Conservation (phyloP, 2,329 filamentous ascomycete genomes). For the Leptographium galeiforme region DNA sequence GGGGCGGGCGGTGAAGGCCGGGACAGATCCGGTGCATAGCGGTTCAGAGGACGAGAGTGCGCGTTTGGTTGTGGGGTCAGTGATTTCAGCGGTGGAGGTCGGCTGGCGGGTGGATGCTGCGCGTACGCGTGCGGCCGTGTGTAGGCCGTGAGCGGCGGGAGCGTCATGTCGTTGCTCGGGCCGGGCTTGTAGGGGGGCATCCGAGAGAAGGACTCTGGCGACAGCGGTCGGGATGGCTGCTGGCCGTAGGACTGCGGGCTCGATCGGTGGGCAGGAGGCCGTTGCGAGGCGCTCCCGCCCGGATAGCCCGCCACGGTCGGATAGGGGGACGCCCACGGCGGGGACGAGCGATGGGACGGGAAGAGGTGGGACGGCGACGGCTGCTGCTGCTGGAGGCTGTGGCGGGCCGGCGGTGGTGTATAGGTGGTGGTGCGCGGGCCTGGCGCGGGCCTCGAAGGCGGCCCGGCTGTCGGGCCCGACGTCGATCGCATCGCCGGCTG, state of each 20-base stretch:
- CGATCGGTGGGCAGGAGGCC: not conserved
- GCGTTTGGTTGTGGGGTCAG: not conserved
- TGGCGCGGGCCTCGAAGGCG: too few relatives aligned
- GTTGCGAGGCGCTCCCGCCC: not conserved
- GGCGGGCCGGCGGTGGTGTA: not conserved
- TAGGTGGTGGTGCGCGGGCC: too few relatives aligned
- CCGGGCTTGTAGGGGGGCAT: not conserved
- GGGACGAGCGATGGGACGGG: not conserved
- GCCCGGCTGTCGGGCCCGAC: too few relatives aligned
- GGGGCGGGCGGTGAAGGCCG: not conserved
- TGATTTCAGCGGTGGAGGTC: not conserved
- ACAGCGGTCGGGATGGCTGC: not conserved
- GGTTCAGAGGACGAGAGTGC: not conserved
- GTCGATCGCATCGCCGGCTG: not conserved
- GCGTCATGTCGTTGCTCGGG: not conserved
- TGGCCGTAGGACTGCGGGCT: not conserved
- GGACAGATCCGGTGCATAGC: not conserved
- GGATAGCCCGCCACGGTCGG: not conserved
- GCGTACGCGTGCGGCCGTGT: not conserved
- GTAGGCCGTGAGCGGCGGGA: not conserved
- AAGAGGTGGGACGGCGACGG: not conserved
- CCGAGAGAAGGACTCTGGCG: not conserved
- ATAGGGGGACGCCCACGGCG: not conserved
- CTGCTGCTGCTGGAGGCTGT: not conserved
- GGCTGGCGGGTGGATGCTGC: not conserved